These are phyloP conservation scores for Wickerhamomyces ciferrii DNA, from an alignment of 805 yeast species.

Conservation along the genomic window DNA sequence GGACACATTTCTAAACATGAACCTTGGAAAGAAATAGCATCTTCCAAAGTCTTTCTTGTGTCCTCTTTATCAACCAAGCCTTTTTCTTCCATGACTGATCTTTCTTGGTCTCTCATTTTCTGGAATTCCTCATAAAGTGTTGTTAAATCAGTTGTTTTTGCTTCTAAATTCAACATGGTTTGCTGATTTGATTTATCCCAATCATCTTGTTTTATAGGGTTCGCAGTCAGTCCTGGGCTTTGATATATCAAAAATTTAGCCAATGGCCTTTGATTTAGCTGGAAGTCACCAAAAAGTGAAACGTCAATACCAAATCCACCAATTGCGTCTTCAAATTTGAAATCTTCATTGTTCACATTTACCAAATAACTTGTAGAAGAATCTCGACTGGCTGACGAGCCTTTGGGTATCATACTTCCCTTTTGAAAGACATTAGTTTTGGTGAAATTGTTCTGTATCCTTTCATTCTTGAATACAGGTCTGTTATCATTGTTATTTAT, in stretches of 20 bases:
- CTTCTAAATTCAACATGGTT: slow-evolving; percentile 50
- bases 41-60: slow-evolving; percentile 72
- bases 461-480: not conserved
- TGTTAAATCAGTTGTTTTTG: slow-evolving; percentile 51
- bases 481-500: not conserved
- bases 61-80: slow-evolving; percentile 89
- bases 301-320: slow-evolving; percentile 19
- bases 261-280: slow-evolving; percentile 16
- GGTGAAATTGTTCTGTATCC: slow-evolving; percentile 5
- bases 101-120: slow-evolving; percentile 66
- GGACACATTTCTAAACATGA: slow-evolving; percentile 96
- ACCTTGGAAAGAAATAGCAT: slow-evolving; percentile 85
- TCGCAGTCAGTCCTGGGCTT: slow-evolving; percentile 28
- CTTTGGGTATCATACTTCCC: not conserved
- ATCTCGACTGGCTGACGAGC: not conserved
- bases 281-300: slow-evolving; percentile 1
- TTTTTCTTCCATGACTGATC: slow-evolving; percentile 69
- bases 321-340: slow-evolving; percentile 9
- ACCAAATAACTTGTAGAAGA: not conserved
- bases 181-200: slow-evolving; percentile 81
- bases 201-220: slow-evolving; percentile 29
- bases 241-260: slow-evolving; percentile 33
- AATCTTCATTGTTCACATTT: slow-evolving; percentile 3
- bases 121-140: slow-evolving; percentile 73
- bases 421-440: slow-evolving; percentile 16